phyloP scores from a whole-genome alignment of 106 monocot genomes.

The Dactylorhiza incarnata region DNA sequence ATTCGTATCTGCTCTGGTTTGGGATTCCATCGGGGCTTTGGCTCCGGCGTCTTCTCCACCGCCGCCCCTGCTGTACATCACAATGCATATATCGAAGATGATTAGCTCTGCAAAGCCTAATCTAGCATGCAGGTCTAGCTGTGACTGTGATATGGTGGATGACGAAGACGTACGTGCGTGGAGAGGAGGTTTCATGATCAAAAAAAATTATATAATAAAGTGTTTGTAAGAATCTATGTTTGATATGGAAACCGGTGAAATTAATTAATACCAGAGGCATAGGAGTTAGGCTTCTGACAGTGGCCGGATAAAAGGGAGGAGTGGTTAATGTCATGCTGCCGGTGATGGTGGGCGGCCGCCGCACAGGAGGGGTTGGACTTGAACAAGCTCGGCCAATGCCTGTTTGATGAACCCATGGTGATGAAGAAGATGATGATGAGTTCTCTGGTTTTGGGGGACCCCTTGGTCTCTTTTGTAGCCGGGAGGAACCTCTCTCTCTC shows the following conservation, averaged over 20 bases:
- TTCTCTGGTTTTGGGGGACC: constrained; percentile 15
- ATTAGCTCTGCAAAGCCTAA: too few relatives aligned
- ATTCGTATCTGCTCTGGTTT: constrained; percentile 95
- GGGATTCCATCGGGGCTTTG: constrained; percentile 96
- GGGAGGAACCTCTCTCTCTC: constrained; percentile 9
- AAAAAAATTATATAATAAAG: too few relatives aligned
- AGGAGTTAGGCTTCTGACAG: constrained; percentile 50
- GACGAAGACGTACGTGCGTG: too few relatives aligned
- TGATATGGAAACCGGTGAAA: too few relatives aligned
- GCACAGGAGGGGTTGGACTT: constrained; percentile 81
- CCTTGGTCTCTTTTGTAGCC: background rate
- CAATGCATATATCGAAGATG: too few relatives aligned
- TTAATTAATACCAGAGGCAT: constrained; percentile 35
- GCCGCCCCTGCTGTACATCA: constrained; percentile 4
- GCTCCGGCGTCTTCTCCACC: constrained; percentile 84
- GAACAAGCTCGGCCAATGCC: constrained; percentile 99
- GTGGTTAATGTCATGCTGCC: constrained; percentile 76
- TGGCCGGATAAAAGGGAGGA: constrained; percentile 36
- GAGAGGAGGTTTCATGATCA: too few relatives aligned
- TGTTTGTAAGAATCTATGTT: too few relatives aligned
- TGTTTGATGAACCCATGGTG: constrained; percentile 96
- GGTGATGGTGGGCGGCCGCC: constrained; percentile 45
- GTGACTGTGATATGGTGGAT: too few relatives aligned
- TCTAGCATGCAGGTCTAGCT: too few relatives aligned
- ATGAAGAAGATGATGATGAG: constrained; percentile 3